Base-by-base conservation (phyloP, 805 yeast genomes). In the Candida vaughaniae region DNA sequence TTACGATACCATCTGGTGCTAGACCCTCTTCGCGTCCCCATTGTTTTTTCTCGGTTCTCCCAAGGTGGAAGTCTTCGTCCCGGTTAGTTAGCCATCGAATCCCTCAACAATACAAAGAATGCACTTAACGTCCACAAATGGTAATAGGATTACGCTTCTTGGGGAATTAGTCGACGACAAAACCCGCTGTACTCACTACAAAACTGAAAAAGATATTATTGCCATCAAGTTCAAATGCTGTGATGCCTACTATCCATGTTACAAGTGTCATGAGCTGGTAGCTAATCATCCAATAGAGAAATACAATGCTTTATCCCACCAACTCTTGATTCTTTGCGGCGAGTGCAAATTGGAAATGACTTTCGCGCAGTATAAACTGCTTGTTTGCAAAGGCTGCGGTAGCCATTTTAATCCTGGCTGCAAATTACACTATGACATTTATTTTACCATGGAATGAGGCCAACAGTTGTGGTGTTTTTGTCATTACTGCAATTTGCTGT, bases 191-290 rank as follows among this genome's bases (percentile, higher is more conserved):
- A 23, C 31, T 5, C 73, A 68, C 53, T 67, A 66, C 45, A 58
- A 62, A 34, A 42, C 55, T 29, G 34, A 26, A 3, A 49, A 61
- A 2, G 73, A 68, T 43, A 52, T 68, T 7, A 60, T 68, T 3
- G 72, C 72, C 9, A 45, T 68, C 30, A 64, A 62, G 39, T 66
- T 62, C 45, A 52, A 53, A 41, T 68, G 73, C 48, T 68, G 73
- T 41, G 44, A 39, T 4, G 32, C 35, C 11, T 68, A 57, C 39
- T 68, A 52, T 41, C 70, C 72, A 3, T 68, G 73, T 48, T 62
- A 48, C 46, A 41, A 63, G 43, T 68, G 73, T 47, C 73, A 68
- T 42, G 42, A 43, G 15, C 51, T 47, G 14, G 30, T 17, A 5
- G 14, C 12, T 16, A 14, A 22, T 12, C 38, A 43, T 37, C 36